Conservation (phyloP, 2,329 filamentous ascomycete genomes). For the Nigrograna mackinnonii region DNA sequence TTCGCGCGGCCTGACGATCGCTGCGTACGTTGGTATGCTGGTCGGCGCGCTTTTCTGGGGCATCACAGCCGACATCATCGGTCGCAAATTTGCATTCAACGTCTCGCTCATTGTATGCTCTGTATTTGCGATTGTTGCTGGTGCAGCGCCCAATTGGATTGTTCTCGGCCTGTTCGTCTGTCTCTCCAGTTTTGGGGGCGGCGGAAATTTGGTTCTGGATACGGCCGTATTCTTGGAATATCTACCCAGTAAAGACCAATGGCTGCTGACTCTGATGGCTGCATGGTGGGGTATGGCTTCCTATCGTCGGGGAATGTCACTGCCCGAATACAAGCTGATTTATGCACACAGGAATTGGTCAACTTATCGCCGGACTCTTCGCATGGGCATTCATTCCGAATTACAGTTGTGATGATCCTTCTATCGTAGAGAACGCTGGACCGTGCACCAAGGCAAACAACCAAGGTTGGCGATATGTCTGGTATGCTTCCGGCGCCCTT, state of each 20-base stretch:
- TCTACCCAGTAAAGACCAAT: slow-evolving; percentile 62
- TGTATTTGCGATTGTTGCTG: slow-evolving; percentile 66
- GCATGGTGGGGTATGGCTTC: slow-evolving; percentile 53
- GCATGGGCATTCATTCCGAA: slow-evolving; percentile 59
- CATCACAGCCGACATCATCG: slow-evolving; percentile 68
- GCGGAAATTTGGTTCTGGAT: slow-evolving; percentile 67
- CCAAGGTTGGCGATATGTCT: slow-evolving; percentile 62
- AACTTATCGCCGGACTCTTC: slow-evolving; percentile 56
- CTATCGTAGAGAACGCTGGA: slow-evolving; percentile 36
- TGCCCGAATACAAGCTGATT: not conserved
- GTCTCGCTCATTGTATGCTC: slow-evolving; percentile 66
- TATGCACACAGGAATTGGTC: slow-evolving; percentile 45
- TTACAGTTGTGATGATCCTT: slow-evolving; percentile 49
- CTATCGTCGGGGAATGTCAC: not conserved
- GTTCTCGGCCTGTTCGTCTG: slow-evolving; percentile 67
- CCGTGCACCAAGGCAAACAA: slow-evolving; percentile 57
- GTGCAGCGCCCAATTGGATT: slow-evolving; percentile 68
- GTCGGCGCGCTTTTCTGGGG: slow-evolving; percentile 70
- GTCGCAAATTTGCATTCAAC: slow-evolving; percentile 71
- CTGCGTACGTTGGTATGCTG: slow-evolving; percentile 62
- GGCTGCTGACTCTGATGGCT: slow-evolving; percentile 67
- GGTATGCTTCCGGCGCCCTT: slow-evolving; percentile 56
- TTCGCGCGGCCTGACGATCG: slow-evolving; percentile 61
- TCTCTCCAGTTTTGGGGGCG: slow-evolving; percentile 66
- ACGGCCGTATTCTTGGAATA: slow-evolving; percentile 64